phyloP scores from a whole-genome alignment of 805 yeast genomes.

The Saccharomycopsis oosterbeekiorum region DNA sequence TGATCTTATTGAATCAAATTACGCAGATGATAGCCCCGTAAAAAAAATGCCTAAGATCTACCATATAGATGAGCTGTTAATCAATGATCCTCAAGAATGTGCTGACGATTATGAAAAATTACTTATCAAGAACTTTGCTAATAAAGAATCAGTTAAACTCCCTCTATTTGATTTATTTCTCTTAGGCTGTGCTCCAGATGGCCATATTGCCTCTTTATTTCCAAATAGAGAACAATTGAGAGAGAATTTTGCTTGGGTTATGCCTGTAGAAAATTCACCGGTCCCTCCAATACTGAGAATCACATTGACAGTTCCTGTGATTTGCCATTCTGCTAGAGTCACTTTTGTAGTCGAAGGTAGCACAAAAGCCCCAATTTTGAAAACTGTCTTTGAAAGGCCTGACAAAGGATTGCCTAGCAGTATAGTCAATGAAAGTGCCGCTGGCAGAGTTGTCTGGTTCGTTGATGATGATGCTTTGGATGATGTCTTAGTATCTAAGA shows the following conservation, averaged over 20 bases:
- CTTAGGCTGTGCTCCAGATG: slow-evolving; percentile 97
- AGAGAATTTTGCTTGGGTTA: slow-evolving; percentile 90
- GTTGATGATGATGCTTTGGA: slow-evolving; percentile 88
- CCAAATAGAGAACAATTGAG: slow-evolving; percentile 85
- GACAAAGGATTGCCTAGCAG: slow-evolving; percentile 93
- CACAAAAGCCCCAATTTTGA: slow-evolving; percentile 85
- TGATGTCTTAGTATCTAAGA: slow-evolving; percentile 42
- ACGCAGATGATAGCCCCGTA: slow-evolving; percentile 15
- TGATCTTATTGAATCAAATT: slow-evolving; percentile 43
- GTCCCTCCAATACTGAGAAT: slow-evolving; percentile 78
- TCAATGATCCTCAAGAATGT: slow-evolving; percentile 79
- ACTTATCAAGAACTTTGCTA: slow-evolving; percentile 83
- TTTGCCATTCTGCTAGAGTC: slow-evolving; percentile 85
- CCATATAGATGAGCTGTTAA: slow-evolving; percentile 70
- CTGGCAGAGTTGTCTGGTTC: slow-evolving; percentile 94
- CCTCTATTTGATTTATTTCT: slow-evolving; percentile 89
- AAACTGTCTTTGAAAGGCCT: slow-evolving; percentile 91
- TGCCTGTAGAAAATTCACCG: slow-evolving; percentile 88
- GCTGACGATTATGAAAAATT: slow-evolving; percentile 89
- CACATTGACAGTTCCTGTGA: slow-evolving; percentile 87
- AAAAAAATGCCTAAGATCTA: slow-evolving; percentile 54
- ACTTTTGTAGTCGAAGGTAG: slow-evolving; percentile 95
- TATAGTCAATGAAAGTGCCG: slow-evolving; percentile 92
- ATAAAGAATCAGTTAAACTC: slow-evolving; percentile 88
- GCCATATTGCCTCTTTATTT: slow-evolving; percentile 93